Percentiles rank a stretch among this genome's conserved stretches.
Evolutionary conservation across 2,329 filamentous ascomycete genomes (phyloP).

Genomic region (Stagonosporopsis rhizophila): DNA sequence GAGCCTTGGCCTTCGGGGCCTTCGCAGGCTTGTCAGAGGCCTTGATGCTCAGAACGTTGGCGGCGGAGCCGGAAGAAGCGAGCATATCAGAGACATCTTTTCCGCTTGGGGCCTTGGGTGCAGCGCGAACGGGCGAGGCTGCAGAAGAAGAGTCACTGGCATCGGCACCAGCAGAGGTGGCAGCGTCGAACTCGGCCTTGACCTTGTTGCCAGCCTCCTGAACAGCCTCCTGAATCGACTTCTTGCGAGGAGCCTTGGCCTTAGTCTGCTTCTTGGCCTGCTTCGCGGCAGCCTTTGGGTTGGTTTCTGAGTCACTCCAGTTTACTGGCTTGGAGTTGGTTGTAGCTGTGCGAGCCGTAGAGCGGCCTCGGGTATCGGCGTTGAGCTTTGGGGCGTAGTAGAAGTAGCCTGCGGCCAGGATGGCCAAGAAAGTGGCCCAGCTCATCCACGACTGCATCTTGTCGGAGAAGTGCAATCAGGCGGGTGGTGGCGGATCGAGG

Average conservation of each 20-base stretch:
- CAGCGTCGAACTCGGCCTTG: constrained; percentile 38
- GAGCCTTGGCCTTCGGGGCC: constrained; percentile 67
- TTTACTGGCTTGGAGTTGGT: constrained; percentile 31
- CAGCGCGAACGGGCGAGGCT: constrained; percentile 64
- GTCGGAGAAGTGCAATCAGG: constrained; percentile 1
- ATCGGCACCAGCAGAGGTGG: constrained; percentile 76
- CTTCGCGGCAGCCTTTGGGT: constrained; percentile 36
- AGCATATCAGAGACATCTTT: constrained; percentile 91
- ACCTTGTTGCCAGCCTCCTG: constrained; percentile 46
- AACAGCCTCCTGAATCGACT: constrained; percentile 44
- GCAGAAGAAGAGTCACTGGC: constrained; percentile 78
- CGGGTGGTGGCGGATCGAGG: neutral
- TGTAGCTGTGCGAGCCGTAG: constrained; percentile 33
- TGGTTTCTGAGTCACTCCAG: constrained; percentile 40
- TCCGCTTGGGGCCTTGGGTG: constrained; percentile 58
- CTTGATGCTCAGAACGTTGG: constrained; percentile 80
- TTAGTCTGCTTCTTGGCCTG: constrained; percentile 35
- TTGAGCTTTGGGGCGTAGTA: constrained; percentile 40
- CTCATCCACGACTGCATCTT: constrained; percentile 45
- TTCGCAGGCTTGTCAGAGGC: constrained; percentile 66
- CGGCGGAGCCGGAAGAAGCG: constrained; percentile 71
- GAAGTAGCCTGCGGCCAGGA: constrained; percentile 36
- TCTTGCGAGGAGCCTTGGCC: constrained; percentile 45
- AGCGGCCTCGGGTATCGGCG: constrained; percentile 36
- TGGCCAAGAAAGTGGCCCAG: constrained; percentile 44